Conservation (phyloP, 1,139 yeast genomes). For the Yamadazyma membranifaciens region DNA sequence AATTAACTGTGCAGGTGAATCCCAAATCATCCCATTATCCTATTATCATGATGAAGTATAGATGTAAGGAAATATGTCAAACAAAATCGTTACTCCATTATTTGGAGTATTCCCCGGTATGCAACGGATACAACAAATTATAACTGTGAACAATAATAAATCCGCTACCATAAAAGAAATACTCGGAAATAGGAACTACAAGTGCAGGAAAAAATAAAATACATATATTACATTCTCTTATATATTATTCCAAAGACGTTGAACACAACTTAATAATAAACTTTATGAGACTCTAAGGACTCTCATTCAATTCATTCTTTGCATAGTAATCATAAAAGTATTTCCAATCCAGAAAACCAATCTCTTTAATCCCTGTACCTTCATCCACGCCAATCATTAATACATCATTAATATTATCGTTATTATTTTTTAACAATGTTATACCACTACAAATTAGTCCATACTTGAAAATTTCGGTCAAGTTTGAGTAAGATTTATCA, state of each 20-base stretch:
- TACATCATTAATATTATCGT: constrained; percentile 30
- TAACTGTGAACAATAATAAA: too few species aligned
- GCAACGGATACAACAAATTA: too few species aligned
- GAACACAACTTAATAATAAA: not conserved
- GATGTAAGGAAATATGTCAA: too few species aligned
- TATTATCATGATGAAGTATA: too few species aligned
- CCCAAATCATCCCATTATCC: too few species aligned
- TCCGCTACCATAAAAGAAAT: too few species aligned
- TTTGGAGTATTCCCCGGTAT: too few species aligned
- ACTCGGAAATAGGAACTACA: too few species aligned
- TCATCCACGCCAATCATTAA: constrained; percentile 41
- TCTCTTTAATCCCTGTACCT: constrained; percentile 39
- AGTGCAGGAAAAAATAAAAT: too few species aligned
- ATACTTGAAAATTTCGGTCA: constrained; percentile 53
- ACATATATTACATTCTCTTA: not conserved
- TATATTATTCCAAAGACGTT: not conserved
- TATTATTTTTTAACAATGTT: constrained; percentile 43
- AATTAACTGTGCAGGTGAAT: too few species aligned
- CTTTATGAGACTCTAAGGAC: too few species aligned
- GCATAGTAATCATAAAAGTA: constrained; percentile 40
- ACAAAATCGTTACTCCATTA: too few species aligned
- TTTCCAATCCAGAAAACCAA: constrained; percentile 45
- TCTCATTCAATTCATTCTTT: constrained; percentile 25
- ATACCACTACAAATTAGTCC: constrained; percentile 63
- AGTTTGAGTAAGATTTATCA: constrained; percentile 54